Conservation (phyloP, 2,329 filamentous ascomycete species). For the Penicillium corylophilum region DNA sequence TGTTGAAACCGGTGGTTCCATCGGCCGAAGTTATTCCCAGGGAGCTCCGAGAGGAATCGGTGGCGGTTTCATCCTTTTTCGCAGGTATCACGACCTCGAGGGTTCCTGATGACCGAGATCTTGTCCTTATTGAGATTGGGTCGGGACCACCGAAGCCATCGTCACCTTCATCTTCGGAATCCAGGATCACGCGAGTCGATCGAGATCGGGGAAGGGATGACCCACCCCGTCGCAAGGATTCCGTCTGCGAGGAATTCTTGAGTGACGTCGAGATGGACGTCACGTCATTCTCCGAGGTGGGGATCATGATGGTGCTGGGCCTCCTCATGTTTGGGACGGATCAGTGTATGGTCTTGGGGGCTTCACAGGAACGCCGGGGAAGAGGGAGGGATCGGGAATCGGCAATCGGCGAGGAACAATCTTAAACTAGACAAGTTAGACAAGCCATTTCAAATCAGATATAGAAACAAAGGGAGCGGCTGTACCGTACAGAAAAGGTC, state of each 20-base stretch:
- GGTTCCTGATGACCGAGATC: neutral
- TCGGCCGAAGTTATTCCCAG: slow-evolving; percentile 41
- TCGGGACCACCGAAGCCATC: slow-evolving; percentile 10
- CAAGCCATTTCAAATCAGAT: neutral
- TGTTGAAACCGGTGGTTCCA: slow-evolving; percentile 56
- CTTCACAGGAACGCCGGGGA: neutral
- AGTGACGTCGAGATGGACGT: slow-evolving; percentile 14
- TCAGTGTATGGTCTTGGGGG: neutral
- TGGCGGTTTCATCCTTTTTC: slow-evolving; percentile 22
- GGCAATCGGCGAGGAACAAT: neutral
- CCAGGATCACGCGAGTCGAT: slow-evolving; percentile 16
- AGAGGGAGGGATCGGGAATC: neutral
- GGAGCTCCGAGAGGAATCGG: slow-evolving; percentile 41
- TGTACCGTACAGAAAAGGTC: neutral
- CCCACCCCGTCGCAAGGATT: slow-evolving; percentile 9
- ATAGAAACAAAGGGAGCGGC: neutral
- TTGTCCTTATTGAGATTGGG: neutral
- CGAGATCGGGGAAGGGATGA: slow-evolving; percentile 18
- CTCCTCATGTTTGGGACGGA: slow-evolving; percentile 15
- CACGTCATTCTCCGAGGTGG: slow-evolving; percentile 23
- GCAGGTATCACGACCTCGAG: slow-evolving; percentile 33
- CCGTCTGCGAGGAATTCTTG: slow-evolving; percentile 11
- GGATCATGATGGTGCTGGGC: slow-evolving; percentile 12
- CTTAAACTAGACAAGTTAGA: neutral
- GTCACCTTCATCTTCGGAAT: slow-evolving; percentile 20